Base-by-base conservation (phyloP, 108 stramenopile species). In the Pseudonitzschia pungens region DNA sequence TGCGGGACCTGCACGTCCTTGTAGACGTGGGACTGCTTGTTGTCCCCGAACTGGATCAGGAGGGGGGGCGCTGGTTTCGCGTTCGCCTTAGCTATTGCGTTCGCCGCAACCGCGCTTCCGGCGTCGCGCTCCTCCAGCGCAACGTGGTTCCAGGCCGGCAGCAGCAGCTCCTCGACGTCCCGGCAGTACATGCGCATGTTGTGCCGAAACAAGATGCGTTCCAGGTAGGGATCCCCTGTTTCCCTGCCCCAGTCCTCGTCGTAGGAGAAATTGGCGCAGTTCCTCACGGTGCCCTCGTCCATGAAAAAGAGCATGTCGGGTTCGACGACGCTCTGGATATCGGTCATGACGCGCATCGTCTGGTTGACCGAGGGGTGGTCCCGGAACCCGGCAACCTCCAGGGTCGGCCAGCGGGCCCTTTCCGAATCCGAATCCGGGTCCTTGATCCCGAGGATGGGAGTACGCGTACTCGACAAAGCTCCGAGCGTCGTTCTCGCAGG, bases 171-270 rank as follows among this genome's bases (percentile, higher is more conserved):
- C 50, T 76, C 43, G n/a, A 72, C 64, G 74, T 87, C 86, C 7
- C 33, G 22, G 51, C 86, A 87, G 60, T 87, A 87, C 80, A 81
- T 81, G 6, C 71, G 42, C 86, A 87, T 83, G 56, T 81, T 83
- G 32, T 50, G 56, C n/a, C 77, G 77, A 66, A 82, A 80, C 41
- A 66, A 22, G 26, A 78, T 63, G 9, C 77, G 79, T 55, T 75
- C 16, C 18, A 29, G 50, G 44, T 73, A 36, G 33, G 60, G 51
- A 33, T 72, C 68, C 7, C 58, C 58, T 12, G 15, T 48, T 20
- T 31, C 54, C 6, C 44, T 26, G 28, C 73, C 73, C 55, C 29
- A 50, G 6, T 65, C 64, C 15, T 67, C 66, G 51, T 74, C 66
- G 70, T 71, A 72, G 33, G 72, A 59, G 11, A 31, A 44, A 42